A percentile compares a stretch with the other conserved stretches of the same genome.
Evolutionary conservation across 1,139 yeast genomes (phyloP).

Genomic region (Candida albicans): DNA sequence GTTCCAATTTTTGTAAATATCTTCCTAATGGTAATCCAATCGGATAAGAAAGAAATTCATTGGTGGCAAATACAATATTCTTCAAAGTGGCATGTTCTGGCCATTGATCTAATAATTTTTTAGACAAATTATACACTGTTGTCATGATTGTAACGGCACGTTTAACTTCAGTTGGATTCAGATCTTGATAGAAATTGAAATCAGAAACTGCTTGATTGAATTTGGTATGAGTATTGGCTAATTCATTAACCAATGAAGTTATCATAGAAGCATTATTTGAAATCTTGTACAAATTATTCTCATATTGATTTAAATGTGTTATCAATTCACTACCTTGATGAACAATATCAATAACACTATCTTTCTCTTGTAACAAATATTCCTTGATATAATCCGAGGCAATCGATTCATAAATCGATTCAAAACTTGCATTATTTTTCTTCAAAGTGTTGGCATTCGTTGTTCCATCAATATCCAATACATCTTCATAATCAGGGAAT

Average conservation of each 20-base stretch:
- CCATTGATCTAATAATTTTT: slow-evolving; percentile 66
- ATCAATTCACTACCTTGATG: slow-evolving; percentile 43
- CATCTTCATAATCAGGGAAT: slow-evolving; percentile 88
- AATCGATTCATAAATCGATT: slow-evolving; percentile 29
- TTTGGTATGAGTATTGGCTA: slow-evolving; percentile 29
- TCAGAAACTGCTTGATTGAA: slow-evolving; percentile 20
- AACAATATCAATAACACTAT: slow-evolving; percentile 30
- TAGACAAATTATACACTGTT: slow-evolving; percentile 47
- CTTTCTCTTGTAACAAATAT: slow-evolving; percentile 20
- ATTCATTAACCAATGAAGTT: slow-evolving; percentile 41
- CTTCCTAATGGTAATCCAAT: slow-evolving; percentile 73
- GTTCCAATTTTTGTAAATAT: slow-evolving; percentile 80
- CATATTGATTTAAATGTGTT: slow-evolving; percentile 21
- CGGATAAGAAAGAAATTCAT: slow-evolving; percentile 66
- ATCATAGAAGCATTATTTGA: slow-evolving; percentile 37
- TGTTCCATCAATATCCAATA: slow-evolving; percentile 36
- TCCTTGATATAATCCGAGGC: slow-evolving; percentile 31
- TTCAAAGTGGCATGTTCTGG: slow-evolving; percentile 93
- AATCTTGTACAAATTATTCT: slow-evolving; percentile 19
- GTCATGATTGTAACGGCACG: slow-evolving; percentile 56
- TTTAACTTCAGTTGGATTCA: slow-evolving; percentile 59
- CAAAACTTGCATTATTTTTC: slow-evolving; percentile 25
- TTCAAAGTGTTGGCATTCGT: slow-evolving; percentile 11
- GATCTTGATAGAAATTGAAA: slow-evolving; percentile 71
- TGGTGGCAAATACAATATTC: slow-evolving; percentile 63